Base-by-base conservation (phyloP, 768 basidiomycete species). In the Lentinula lateritia region DNA sequence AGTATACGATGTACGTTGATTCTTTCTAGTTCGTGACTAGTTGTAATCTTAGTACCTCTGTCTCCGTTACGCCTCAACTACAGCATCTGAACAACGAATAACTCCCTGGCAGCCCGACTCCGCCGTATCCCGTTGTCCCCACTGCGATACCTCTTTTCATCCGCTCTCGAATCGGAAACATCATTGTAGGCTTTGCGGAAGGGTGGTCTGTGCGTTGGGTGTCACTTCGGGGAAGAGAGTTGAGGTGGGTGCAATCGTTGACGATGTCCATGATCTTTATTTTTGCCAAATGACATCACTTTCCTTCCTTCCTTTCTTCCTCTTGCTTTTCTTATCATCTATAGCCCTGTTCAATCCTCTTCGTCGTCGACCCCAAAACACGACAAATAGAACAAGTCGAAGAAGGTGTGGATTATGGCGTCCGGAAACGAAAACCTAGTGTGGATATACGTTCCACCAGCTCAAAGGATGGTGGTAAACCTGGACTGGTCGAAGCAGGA, bases 41-140 rank as follows among this genome's bases (percentile, higher is more conserved):
- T 28, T 28, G 9, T 48, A 20, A 23, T 7, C 6, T 23, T 6
- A 20, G 3, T 9, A 5, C 46, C 46, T 10, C 28, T 36, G n/a
- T 8, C 12, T 28, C 28, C 28, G 3, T 50, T 54, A 58, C 52
- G 46, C 32, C 1, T 15, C 54, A 50, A 63, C 61, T 20, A 8
- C 36, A 32, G 43, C 61, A 58, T 88, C 87, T 3, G 96, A 99
- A 73, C 95, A 96, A 72, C 79, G 83, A 48, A 95, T 99, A 66
- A 94, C 97, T 2, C 93, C 93, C 5, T 99, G 96, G 96, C 86
- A 97, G 71, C 86, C 90, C 43, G 96, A 98, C 69, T 77, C 83
- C 1, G 67, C 78, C 3, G 93, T 87, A 0, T 83, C 81, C 50
- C 86, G 87, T 62, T 99, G 96, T 75, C 89, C 93, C 1, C 76